A percentile compares a stretch with the other conserved stretches of the same genome.
Conservation (phyloP, 345 rosid genomes). For the Linum trigynum region DNA sequence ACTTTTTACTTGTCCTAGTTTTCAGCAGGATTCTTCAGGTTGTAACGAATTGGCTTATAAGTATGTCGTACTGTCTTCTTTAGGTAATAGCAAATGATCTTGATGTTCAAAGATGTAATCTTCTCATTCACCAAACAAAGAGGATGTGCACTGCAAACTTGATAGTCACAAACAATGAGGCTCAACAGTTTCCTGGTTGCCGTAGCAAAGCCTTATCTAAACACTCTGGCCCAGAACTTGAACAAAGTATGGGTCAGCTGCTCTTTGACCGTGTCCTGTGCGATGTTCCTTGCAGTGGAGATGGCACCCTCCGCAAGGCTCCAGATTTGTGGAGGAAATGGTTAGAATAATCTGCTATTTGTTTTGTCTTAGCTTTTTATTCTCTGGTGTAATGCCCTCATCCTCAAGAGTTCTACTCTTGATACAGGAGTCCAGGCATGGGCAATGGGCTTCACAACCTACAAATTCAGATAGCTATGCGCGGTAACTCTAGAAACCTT, state of each 20-base stretch:
- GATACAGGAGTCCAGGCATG: conserved; percentile 67
- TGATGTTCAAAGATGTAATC: conserved; percentile 93
- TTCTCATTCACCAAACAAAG: conserved; percentile 96
- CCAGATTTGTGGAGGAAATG: conserved; percentile 98
- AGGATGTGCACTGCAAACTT: conserved; percentile 95
- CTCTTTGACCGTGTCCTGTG: conserved; percentile 87
- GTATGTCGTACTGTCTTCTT: conserved; percentile 13
- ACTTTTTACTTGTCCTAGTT: not conserved
- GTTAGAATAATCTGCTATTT: conserved; percentile 22
- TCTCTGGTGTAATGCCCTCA: not conserved
- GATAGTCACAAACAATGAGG: conserved; percentile 92
- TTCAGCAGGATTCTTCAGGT: not conserved
- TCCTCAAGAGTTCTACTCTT: not conserved
- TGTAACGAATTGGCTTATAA: conserved; percentile 8
- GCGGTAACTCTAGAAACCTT: conserved; percentile 40
- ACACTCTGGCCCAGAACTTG: conserved; percentile 27
- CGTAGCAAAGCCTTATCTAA: conserved; percentile 30
- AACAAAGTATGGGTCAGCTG: conserved; percentile 40
- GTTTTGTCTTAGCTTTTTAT: not conserved
- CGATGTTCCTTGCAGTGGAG: conserved; percentile 98
- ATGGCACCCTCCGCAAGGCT: conserved; percentile 95
- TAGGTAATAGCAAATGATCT: conserved; percentile 94
- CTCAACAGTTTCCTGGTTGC: conserved; percentile 89
- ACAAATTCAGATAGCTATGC: conserved; percentile 81
- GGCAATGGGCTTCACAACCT: conserved; percentile 86